A percentile compares a stretch with the other conserved stretches of the same genome.
phyloP scores from a whole-genome alignment of 1,284 basidiomycete genomes.

The Afroboletus lepidellus region DNA sequence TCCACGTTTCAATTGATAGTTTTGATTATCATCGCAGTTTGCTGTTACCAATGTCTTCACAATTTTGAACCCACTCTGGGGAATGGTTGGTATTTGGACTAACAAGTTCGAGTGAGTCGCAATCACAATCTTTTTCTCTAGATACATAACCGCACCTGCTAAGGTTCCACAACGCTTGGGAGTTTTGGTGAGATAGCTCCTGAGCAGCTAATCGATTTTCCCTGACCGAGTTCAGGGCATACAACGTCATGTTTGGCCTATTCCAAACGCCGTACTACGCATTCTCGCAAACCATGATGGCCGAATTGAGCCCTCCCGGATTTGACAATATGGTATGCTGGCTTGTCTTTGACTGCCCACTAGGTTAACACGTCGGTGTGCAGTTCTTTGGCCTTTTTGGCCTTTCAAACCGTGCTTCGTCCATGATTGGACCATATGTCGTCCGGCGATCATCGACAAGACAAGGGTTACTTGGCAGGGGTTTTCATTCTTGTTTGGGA shows the following conservation, averaged over 20 bases:
- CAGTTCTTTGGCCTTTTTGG: conserved; percentile 84
- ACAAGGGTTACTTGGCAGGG: conserved; percentile 77
- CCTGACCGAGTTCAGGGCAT: conserved; percentile 22
- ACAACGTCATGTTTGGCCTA: conserved; percentile 29
- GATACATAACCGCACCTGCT: no score
- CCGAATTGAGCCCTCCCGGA: conserved; percentile 77
- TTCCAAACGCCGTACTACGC: conserved; percentile 89
- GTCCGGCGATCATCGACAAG: conserved; percentile 74
- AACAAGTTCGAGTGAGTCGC: conserved; percentile 53
- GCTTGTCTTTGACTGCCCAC: not conserved
- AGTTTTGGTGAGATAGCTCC: conserved; percentile 60
- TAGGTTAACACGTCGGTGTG: not conserved
- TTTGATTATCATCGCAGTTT: conserved; percentile 46
- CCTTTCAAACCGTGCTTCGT: conserved; percentile 78
- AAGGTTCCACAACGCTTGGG: conserved; percentile 81
- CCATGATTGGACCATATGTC: conserved; percentile 77
- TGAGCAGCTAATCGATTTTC: not conserved
- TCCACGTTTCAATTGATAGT: not conserved
- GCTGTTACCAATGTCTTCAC: conserved; percentile 75
- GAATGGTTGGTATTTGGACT: conserved; percentile 85
- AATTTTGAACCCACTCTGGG: conserved; percentile 80
- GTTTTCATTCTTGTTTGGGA: conserved; percentile 76
- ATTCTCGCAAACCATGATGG: conserved; percentile 85
- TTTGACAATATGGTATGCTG: conserved; percentile 73
- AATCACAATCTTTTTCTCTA: no score